Percentiles rank a stretch among this genome's conserved stretches.
Conservation (phyloP, 768 basidiomycete genomes). For the Chiua virens region DNA sequence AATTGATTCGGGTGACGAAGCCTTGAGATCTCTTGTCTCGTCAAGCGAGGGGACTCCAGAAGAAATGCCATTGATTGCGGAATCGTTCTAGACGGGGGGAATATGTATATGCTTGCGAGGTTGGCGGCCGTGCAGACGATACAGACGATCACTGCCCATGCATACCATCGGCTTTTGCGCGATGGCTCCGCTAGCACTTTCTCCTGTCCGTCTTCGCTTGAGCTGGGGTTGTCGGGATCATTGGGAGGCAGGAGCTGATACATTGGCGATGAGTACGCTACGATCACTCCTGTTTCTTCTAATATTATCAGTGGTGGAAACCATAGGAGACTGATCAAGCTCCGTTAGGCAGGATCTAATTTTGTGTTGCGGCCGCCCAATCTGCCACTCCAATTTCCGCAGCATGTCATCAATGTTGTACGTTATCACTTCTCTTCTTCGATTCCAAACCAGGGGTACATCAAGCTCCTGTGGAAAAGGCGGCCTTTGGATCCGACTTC, state of each 20-base stretch:
- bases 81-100: not conserved
- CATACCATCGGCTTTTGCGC: not conserved
- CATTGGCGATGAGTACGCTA: not conserved
- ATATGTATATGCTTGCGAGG: constrained; percentile 4
- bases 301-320: not conserved
- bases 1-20: constrained; percentile 31
- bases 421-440: no score
- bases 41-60: constrained; percentile 2
- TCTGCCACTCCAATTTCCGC: no score
- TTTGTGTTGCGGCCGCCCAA: no score
- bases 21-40: constrained; percentile 9
- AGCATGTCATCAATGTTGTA: no score
- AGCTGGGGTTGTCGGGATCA: not conserved
- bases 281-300: not conserved
- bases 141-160: constrained; percentile 1
- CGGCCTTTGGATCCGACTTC: no score
- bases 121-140: constrained; percentile 5
- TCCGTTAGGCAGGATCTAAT: not conserved
- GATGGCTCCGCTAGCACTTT: not conserved
- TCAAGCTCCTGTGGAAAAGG: no score
- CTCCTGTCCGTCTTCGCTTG: not conserved
- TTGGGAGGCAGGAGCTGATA: constrained; percentile 4
- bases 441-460: no score
- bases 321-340: not conserved
- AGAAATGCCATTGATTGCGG: constrained; percentile 5